Base-by-base conservation (phyloP, 2,329 filamentous ascomycete species). In the Sporothrix brunneoviolacea region DNA sequence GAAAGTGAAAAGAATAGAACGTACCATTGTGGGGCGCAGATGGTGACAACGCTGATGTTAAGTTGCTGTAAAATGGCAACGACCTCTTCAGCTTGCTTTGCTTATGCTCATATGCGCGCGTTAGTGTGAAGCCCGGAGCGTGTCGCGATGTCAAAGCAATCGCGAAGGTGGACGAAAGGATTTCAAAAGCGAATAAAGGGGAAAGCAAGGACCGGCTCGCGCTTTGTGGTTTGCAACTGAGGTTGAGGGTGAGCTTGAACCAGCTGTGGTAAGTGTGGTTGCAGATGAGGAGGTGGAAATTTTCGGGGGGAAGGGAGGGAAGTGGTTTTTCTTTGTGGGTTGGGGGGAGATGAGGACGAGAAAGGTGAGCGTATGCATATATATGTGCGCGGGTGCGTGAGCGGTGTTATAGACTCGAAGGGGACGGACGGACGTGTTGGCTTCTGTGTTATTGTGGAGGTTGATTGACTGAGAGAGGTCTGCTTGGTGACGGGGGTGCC, bases 401-500 rank as follows among this genome's bases (percentile, higher is more conserved):
- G 51, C 28, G 22, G 52, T 48, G 48, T 42, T 45, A 38, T 42
- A 50, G 53, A 45, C 37, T 35, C 18, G 36, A 24, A 18, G 28
- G 18, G 41, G 37, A 40, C 38, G 41, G 37, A 40, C 38, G 41
- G 46, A 43, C 33, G 50, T 47, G 44, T 41, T 50, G 50, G 21
- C 30, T 22, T 50, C 36, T 49, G 38, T 50, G 21, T 33, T 47
- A 49, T 49, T 54, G 52, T 50, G 52, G 54, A 56, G 47, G 52
- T 33, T 30, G 45, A 46, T 33, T 47, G 42, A 46, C 24, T 43
- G 39, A 40, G n/a, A n/a, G n/a, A 51, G 12, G 24, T 32, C 30
- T 52, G 45, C 47, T 41, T 50, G 51, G 47, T n/a, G 33, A 53
- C 37, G 47, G 33, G 33, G 37, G 30, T 33, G 37, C 36, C 42